Evolutionary conservation across 2,329 filamentous ascomycete species (phyloP).

Genomic region (Fusarium chuoi): DNA sequence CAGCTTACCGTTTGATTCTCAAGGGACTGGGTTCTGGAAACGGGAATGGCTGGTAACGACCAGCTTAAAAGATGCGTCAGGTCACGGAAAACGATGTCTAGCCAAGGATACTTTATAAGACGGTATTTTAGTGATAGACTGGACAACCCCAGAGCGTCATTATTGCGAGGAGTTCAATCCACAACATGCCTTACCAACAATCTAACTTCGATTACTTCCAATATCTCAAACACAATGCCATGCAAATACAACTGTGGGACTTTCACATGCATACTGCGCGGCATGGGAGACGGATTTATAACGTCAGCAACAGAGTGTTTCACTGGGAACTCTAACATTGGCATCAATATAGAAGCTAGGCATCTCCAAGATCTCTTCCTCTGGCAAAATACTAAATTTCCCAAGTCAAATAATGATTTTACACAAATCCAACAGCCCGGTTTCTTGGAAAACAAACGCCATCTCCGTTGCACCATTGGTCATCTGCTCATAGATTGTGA

Average conservation of each 20-base stretch:
- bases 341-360: conserved; percentile 40
- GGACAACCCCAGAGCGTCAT: not conserved
- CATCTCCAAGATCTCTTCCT: conserved; percentile 26
- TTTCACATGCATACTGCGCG: not conserved
- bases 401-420: not conserved
- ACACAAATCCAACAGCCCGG: not conserved
- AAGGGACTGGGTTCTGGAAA: not conserved
- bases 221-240: not conserved
- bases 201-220: not conserved
- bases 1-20: not conserved
- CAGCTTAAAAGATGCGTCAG: not conserved
- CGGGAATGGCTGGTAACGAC: not conserved
- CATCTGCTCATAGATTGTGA: conserved; percentile 4
- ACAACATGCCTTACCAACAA: not conserved
- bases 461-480: conserved; percentile 21
- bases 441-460: conserved; percentile 29
- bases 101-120: not conserved
- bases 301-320: conserved; percentile 25
- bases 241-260: not conserved
- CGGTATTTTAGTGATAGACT: not conserved
- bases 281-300: not conserved
- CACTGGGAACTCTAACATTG: conserved; percentile 23
- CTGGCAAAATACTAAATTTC: conserved; percentile 3
- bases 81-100: not conserved
- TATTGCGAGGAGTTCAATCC: not conserved